Evolutionary conservation across 352 stramenopile genomes (phyloP), one percentile per base, ranked within the genome.

Genomic region (Thraustochytrium striatum): DNA sequence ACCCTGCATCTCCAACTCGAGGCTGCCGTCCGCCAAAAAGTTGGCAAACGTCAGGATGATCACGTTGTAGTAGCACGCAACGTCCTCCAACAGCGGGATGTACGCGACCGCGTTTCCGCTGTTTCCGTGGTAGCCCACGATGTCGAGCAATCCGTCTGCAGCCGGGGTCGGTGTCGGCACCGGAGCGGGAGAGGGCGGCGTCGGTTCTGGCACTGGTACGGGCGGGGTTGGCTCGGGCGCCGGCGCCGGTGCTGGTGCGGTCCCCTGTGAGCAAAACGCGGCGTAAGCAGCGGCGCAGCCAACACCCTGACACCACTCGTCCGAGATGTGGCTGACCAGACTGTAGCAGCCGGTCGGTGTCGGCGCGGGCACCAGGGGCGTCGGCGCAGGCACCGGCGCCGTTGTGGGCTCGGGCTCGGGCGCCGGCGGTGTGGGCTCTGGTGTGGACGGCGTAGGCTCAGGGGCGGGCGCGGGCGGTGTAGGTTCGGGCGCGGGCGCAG

Each of bases 201-300:
- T 61, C 0, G 5, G 2, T 0, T 3, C 5, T 28, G 65, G 9
- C 25, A 3, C 5, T 7, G 65, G 65, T 28, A 32, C 43, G 21
- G 43, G 2, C 25, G 65, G 19, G 1, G 8, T n/a, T 8, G 36
- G 0, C 7, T 21, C 21, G 13, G 25, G 11, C 16, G 62, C 7
- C 11, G 33, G 70, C 33, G 65, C 9, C 25, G 65, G 11, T 9
- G 52, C 8, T 21, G 65, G 30, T 75, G n/a, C 43, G 36, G 38
- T 57, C 5, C n/a, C 36, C 33, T 1, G 9, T 16, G 50, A 70
- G 38, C 59, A 70, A 33, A 44, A 52, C 21, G 35, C 59, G 25
- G 35, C 41, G 35, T 70, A 70, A 32, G 32, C 35, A 33, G 50
- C n/a, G 25, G 59, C 59, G 41, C 59, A 70, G 19, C 59, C 59